A percentile compares a stretch with the other conserved stretches of the same genome.
Evolutionary conservation across 768 basidiomycete species (phyloP).

Genomic region (Macrocybe gigantea): DNA sequence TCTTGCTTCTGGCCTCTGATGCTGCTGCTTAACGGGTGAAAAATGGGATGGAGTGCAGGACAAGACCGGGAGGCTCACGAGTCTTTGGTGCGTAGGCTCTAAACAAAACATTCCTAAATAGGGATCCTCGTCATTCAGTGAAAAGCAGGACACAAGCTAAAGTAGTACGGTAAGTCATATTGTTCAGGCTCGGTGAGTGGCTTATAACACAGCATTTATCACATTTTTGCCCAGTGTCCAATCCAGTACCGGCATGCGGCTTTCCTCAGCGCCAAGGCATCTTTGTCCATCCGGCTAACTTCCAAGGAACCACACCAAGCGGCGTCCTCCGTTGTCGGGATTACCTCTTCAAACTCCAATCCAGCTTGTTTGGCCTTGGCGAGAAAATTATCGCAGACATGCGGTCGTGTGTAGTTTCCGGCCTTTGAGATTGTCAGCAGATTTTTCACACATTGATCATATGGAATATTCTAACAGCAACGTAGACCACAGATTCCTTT

Average conservation of each 20-base stretch:
- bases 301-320: constrained; percentile 43
- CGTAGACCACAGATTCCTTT: constrained; percentile 39
- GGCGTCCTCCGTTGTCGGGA: constrained; percentile 19
- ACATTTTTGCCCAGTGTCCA: constrained; percentile 35
- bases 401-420: constrained; percentile 52
- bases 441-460: background rate
- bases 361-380: constrained; percentile 30
- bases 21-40: too few relatives aligned
- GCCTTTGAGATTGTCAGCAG: constrained; percentile 23
- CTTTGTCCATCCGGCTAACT: constrained; percentile 41
- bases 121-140: too few relatives aligned
- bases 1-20: too few relatives aligned
- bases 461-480: constrained; percentile 35
- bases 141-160: too few relatives aligned
- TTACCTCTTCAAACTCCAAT: constrained; percentile 41
- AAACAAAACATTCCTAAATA: too few relatives aligned
- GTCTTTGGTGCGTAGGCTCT: too few relatives aligned
- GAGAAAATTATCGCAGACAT: constrained; percentile 52
- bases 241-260: constrained; percentile 60
- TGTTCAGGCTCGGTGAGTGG: too few relatives aligned
- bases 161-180: too few relatives aligned
- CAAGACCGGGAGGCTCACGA: too few relatives aligned
- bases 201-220: background rate
- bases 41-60: too few relatives aligned
- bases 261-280: constrained; percentile 46